Conservation (phyloP, 2,329 filamentous ascomycete species). For the Phyllosticta ampelicida region DNA sequence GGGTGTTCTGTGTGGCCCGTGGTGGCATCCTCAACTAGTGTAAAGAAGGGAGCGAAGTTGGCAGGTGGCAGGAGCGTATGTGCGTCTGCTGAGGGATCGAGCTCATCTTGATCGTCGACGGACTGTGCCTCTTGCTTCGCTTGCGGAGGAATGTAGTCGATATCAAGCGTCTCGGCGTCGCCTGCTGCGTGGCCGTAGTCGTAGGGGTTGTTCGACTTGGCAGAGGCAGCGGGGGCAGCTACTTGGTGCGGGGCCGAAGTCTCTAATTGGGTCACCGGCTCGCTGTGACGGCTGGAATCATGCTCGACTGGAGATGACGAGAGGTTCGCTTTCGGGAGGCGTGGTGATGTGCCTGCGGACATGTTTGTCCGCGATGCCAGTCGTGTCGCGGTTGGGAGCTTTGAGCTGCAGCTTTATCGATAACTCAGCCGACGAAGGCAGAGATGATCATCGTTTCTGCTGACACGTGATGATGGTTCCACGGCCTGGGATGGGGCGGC, state of each 20-base stretch:
- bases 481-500: not conserved
- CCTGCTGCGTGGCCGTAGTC: conserved; percentile 3
- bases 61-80: conserved; percentile 3
- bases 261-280: not conserved
- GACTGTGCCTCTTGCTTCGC: not conserved
- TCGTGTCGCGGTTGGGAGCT: conserved; percentile 9
- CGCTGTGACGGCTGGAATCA: not conserved
- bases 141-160: not conserved
- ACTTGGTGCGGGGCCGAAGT: not conserved
- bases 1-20: conserved; percentile 71
- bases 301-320: not conserved
- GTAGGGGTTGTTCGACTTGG: not conserved
- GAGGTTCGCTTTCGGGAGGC: not conserved
- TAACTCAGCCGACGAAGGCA: not conserved
- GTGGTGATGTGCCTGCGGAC: conserved; percentile 6
- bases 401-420: conserved; percentile 9
- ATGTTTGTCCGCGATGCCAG: conserved; percentile 1
- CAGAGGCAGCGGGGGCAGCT: not conserved
- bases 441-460: not conserved
- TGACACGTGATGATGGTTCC: conserved; percentile 2
- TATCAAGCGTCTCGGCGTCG: conserved; percentile 1
- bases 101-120: not conserved
- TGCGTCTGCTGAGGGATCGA: not conserved
- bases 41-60: conserved; percentile 70
- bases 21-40: conserved; percentile 66